These are phyloP conservation scores for Starmerella asiatica DNA, from an alignment of 805 yeast genomes.

Conservation along the genomic window DNA sequence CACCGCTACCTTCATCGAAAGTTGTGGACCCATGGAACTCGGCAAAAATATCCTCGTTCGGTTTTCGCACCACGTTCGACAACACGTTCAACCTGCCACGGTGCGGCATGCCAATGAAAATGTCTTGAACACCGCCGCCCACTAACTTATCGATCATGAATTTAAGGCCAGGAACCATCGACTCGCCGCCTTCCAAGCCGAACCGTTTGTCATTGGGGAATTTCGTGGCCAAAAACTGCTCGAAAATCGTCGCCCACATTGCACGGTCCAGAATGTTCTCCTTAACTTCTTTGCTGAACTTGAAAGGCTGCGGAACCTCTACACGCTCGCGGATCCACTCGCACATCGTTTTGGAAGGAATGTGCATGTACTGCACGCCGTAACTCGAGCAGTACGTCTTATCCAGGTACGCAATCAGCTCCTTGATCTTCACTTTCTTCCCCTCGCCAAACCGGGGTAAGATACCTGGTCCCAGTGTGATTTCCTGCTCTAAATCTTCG, in stretches of 20 bases:
- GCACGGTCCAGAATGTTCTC: conserved; percentile 91
- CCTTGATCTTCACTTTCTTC: conserved; percentile 55
- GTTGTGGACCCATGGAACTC: conserved; percentile 88
- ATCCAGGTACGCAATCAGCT: conserved; percentile 68
- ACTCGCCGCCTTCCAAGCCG: conserved; percentile 97
- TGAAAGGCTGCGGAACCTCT: conserved; percentile 80
- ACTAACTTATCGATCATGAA: conserved; percentile 88
- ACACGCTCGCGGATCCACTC: conserved; percentile 97
- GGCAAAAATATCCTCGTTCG: conserved; percentile 92
- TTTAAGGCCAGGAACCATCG: conserved; percentile 93
- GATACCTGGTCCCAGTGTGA: conserved; percentile 94
- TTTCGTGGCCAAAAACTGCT: conserved; percentile 80
- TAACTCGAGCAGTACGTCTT: conserved; percentile 72
- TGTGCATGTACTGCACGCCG: conserved; percentile 93
- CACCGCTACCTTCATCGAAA: conserved; percentile 95
- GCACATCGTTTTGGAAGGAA: conserved; percentile 87
- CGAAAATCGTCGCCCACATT: conserved; percentile 93
- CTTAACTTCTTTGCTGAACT: conserved; percentile 76
- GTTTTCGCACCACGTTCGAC: conserved; percentile 96
- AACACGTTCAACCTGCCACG: conserved; percentile 97
- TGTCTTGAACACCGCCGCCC: conserved; percentile 75
- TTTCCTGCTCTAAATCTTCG: conserved; percentile 59
- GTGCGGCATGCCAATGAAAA: conserved; percentile 98
- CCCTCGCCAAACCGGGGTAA: conserved; percentile 74
- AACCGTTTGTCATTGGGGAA: conserved; percentile 98